Evolutionary conservation across 257 asterid species (phyloP).

Genomic region (Ajuga chamaepitys): DNA sequence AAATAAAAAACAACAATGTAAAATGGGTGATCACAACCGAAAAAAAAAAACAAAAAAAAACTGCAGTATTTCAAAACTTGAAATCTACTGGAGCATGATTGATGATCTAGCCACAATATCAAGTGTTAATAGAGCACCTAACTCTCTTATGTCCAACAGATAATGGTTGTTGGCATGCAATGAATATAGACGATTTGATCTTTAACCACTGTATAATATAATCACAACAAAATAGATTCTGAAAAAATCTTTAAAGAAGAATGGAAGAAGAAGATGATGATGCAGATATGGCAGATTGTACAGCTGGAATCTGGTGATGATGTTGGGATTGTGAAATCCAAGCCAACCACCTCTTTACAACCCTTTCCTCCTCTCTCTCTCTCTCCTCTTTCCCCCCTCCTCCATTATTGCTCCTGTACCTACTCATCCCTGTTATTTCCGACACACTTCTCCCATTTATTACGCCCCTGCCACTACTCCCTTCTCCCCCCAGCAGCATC

Average conservation of each 20-base stretch:
- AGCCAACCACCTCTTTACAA: conserved; percentile 67
- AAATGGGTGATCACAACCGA: no score
- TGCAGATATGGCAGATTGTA: conserved; percentile 20
- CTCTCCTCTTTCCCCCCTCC: conserved; percentile 15
- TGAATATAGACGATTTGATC: not conserved
- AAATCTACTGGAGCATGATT: no score
- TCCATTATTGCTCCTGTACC: conserved; percentile 57
- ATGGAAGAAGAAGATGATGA: conserved; percentile 23
- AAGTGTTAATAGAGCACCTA: conserved; percentile 10
- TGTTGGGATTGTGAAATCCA: conserved; percentile 69
- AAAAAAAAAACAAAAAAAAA: not conserved
- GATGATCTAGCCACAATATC: no score
- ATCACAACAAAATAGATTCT: not conserved
- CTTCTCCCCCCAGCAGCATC: conserved; percentile 16
- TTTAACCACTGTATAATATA: conserved; percentile 5
- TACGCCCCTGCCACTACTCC: conserved; percentile 38
- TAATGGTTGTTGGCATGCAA: conserved; percentile 18
- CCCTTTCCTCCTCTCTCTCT: conserved; percentile 36
- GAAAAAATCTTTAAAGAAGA: conserved; percentile 4
- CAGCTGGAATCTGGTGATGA: conserved; percentile 31
- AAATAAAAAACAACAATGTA: no score
- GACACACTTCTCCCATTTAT: conserved; percentile 75
- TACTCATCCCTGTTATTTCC: conserved; percentile 74
- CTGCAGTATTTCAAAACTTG: not conserved
- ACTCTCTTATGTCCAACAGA: conserved; percentile 10